Base-by-base conservation (phyloP, 495 filamentous ascomycete genomes). In the Oidiodendron maius region DNA sequence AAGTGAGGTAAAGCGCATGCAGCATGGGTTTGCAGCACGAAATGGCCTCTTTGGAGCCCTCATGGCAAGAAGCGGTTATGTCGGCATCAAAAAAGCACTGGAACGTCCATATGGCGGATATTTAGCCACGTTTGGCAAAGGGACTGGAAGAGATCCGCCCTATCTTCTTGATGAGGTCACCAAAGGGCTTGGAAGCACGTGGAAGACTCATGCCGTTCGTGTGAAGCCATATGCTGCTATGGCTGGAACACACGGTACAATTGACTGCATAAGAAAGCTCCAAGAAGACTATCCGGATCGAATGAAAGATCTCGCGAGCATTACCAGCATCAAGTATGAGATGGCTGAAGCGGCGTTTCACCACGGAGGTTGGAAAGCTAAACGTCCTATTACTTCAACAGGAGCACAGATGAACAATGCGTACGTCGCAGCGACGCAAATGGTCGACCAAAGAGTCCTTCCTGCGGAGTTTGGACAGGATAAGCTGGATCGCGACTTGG, bases 21-120 rank as follows among this genome's bases (percentile, higher is more conserved):
- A 72, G 48, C 71, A 73, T 42, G 70, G 62, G 1, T 74, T 75
- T 44, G 68, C 68, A 0, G 65, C 70, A 10, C 63, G 69, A 1
- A 74, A 66, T 37, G 71, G 70, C 0, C 62, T 72, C 1, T 59
- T 74, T 23, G 67, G 46, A 0, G 64, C 69, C 3, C 40, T 75
- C 9, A 39, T 73, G 32, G 66, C 70, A 3, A 49, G 58, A 12
- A 41, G 45, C 2, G 65, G 60, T 0, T 75, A 75, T 52, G 48
- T 51, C 4, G 72, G 71, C 0, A 72, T 76, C 37, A 66, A 70
- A 44, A 64, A 70, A 34, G 64, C 74, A 0, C 68, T 64, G 25
- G 69, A 74, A 41, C 51, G 65, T 18, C 48, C 42, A 6, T 73
- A 74, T 22, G 71, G 70, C 11, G 71, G 71, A 3, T 75, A 65